Base-by-base conservation (phyloP, 371 early-diverging fungal species). In the Mucor mucedo region DNA sequence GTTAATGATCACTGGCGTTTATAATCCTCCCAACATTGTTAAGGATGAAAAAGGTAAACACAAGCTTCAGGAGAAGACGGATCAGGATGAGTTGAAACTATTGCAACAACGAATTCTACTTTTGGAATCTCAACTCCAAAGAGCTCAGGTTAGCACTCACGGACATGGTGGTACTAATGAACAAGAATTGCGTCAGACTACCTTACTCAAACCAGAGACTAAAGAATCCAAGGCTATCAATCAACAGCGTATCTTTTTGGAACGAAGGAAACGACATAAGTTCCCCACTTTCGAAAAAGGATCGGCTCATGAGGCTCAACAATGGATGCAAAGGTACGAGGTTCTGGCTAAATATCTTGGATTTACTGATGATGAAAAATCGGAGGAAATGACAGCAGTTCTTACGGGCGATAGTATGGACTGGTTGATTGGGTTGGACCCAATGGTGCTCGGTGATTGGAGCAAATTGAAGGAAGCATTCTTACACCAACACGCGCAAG, bases 251-350 rank as follows among this genome's bases (percentile, higher is more conserved):
- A n/a, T n/a, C n/a, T n/a, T n/a, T n/a, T n/a, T n/a, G n/a, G 53
- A 53, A 33, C 27, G 53, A 35, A 33, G 38, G 38, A 8, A 33
- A 38, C 11, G 53, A 38, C 3, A 11, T 32, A 53, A 53, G 21
- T 53, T 53, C 10, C 9, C 13, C 16, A 5, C 8, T 9, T 52
- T 52, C 33, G 35, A 35, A 30, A 6, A 30, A 33, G 57, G 57
- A 8, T 11, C 57, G 0, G 28, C 32, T 30, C 14, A 10, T 30
- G 42, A 10, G 3, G 57, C 44, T 8, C 45, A 56, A 44, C 56
- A 56, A 42, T 56, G 56, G 56, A 14, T 56, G 27, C 41, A 56
- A 8, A 41, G 14, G 3, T 56, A 56, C 14, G 56, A 56, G 16
- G 16, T n/a, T 14, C 16, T 54, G 40, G 5, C 16, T 38, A n/a